Percentiles rank a stretch among this genome's conserved stretches.
Conservation (phyloP, 2,329 filamentous ascomycete species). For the Colletotrichum sidae region DNA sequence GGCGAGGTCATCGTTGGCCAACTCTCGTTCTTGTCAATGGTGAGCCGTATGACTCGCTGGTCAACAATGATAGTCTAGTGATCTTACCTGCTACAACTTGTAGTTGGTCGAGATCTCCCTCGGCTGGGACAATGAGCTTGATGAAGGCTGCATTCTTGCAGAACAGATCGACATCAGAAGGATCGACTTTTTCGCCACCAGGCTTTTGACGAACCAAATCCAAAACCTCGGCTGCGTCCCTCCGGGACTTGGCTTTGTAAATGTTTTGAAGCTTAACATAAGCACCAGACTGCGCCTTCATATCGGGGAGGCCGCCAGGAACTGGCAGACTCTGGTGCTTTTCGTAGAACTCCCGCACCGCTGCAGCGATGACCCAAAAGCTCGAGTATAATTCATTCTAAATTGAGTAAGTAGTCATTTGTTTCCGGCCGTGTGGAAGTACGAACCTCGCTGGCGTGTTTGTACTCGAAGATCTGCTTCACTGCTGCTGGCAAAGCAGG, state of each 20-base stretch:
- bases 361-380: conserved; percentile 92
- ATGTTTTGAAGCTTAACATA: conserved; percentile 93
- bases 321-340: conserved; percentile 82
- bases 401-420: conserved; percentile 38
- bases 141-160: conserved; percentile 96
- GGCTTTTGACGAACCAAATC: conserved; percentile 66
- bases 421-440: conserved; percentile 50
- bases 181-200: conserved; percentile 66
- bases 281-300: conserved; percentile 93
- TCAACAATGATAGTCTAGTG: conserved; percentile 15
- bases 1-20: conserved; percentile 65
- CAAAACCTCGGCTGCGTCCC: conserved; percentile 82
- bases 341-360: conserved; percentile 81
- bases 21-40: conserved; percentile 60
- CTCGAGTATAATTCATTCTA: conserved; percentile 63
- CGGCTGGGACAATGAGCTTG: conserved; percentile 78
- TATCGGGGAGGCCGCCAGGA: conserved; percentile 90
- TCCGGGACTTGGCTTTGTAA: conserved; percentile 88
- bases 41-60: conserved; percentile 3
- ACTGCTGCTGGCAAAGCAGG: conserved; percentile 77
- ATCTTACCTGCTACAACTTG: conserved; percentile 67
- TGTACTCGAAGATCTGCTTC: conserved; percentile 81
- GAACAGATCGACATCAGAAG: conserved; percentile 86
- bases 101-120: conserved; percentile 57
- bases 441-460: conserved; percentile 64